These are phyloP conservation scores for Pythium insidiosum DNA, from an alignment of 352 stramenopile species.

Conservation along the genomic window DNA sequence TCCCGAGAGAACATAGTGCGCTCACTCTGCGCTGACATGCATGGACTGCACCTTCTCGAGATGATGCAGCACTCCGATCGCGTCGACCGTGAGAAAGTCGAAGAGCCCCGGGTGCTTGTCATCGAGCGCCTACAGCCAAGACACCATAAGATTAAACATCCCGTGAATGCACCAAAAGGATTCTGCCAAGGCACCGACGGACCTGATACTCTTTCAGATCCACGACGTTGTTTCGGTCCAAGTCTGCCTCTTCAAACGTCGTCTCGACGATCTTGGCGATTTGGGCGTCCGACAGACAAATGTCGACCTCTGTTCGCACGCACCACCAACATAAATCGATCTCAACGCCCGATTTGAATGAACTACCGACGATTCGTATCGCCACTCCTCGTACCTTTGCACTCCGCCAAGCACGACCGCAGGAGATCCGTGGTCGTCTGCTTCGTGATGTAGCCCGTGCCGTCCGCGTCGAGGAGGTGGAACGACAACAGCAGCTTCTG, in stretches of 20 bases:
- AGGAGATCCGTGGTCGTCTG: slow-evolving; percentile 77
- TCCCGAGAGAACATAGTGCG: no score
- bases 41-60: slow-evolving; percentile 81
- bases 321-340: slow-evolving; percentile 6
- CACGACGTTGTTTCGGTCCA: slow-evolving; percentile 69
- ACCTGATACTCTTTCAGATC: slow-evolving; percentile 80
- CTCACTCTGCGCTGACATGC: slow-evolving; percentile 18
- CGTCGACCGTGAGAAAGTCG: slow-evolving; percentile 82
- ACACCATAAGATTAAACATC: no score
- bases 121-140: slow-evolving; percentile 47
- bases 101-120: slow-evolving; percentile 77
- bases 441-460: slow-evolving; percentile 76
- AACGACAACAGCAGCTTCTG: slow-evolving; percentile 85
- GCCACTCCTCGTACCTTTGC: slow-evolving; percentile 39
- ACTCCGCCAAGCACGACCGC: slow-evolving; percentile 78
- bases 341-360: background rate
- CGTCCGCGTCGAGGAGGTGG: slow-evolving; percentile 70
- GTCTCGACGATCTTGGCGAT: slow-evolving; percentile 72
- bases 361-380: background rate
- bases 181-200: no score
- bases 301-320: slow-evolving; percentile 54
- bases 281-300: slow-evolving; percentile 66
- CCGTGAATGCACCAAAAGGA: no score
- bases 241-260: slow-evolving; percentile 78
- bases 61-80: slow-evolving; percentile 73